Evolutionary conservation across 2,329 filamentous ascomycete genomes (phyloP).

Genomic region (Lachnum nothofagi): DNA sequence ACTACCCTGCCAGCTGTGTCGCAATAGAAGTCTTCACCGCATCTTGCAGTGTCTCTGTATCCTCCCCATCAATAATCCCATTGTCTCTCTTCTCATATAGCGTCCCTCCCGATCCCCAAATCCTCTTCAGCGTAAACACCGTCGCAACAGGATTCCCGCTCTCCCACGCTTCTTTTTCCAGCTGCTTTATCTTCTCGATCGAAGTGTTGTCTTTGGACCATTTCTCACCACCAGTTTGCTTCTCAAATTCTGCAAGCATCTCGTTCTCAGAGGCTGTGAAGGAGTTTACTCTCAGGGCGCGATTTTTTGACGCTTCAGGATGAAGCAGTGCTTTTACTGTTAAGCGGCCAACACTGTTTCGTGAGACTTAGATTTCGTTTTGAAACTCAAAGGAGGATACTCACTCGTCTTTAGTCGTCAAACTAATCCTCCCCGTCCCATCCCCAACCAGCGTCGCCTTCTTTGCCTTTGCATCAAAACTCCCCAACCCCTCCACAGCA

Average conservation of each 20-base stretch:
- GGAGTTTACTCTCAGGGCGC: conserved; percentile 33
- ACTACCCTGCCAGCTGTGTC: not conserved
- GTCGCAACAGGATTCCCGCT: conserved; percentile 48
- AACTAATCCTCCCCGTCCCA: conserved; percentile 56
- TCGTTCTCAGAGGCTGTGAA: conserved; percentile 35
- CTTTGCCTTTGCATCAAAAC: conserved; percentile 53
- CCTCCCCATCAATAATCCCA: conserved; percentile 47
- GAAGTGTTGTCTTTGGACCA: conserved; percentile 32
- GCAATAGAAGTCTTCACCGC: conserved; percentile 37
- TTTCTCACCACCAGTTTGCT: conserved; percentile 37
- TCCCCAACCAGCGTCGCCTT: conserved; percentile 58
- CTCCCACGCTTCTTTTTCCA: conserved; percentile 57
- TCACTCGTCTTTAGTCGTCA: conserved; percentile 69
- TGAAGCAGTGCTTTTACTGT: conserved; percentile 34
- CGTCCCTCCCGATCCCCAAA: conserved; percentile 69
- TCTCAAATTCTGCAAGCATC: conserved; percentile 34
- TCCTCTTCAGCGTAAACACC: conserved; percentile 57
- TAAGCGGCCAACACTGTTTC: conserved; percentile 43
- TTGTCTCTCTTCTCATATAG: conserved; percentile 67
- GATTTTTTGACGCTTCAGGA: conserved; percentile 34
- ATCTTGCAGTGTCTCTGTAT: conserved; percentile 49
- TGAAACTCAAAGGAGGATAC: conserved; percentile 27
- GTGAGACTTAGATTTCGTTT: conserved; percentile 29
- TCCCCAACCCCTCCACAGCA: conserved; percentile 39
- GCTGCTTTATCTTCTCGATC: conserved; percentile 41